Conservation (phyloP, 2,329 filamentous ascomycete genomes). For the Pseudophaeomoniella oleicola region DNA sequence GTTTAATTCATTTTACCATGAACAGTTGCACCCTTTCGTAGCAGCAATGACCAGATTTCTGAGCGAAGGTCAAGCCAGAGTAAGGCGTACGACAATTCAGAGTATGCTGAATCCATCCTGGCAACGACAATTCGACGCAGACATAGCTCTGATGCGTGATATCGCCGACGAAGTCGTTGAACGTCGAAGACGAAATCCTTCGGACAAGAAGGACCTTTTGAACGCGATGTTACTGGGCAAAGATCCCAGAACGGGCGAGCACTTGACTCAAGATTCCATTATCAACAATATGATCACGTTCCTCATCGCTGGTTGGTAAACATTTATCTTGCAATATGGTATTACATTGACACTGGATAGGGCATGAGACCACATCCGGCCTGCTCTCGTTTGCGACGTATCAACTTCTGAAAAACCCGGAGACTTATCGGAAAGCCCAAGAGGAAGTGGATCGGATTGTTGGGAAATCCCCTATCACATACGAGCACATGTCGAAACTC, state of each 20-base stretch:
- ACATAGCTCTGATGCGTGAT: constrained; percentile 9
- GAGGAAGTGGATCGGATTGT: constrained; percentile 54
- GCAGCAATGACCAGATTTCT: constrained; percentile 50
- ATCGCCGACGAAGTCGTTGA: constrained; percentile 35
- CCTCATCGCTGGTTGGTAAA: constrained; percentile 29
- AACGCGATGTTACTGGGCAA: constrained; percentile 42
- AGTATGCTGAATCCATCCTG: constrained; percentile 12
- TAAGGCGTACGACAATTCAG: constrained; percentile 32
- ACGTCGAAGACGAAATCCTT: constrained; percentile 38
- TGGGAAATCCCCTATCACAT: constrained; percentile 33
- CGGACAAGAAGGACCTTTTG: constrained; percentile 43
- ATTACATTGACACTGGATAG: constrained; percentile 14
- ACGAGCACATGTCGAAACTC: constrained; percentile 47
- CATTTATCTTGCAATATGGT: too few relatives aligned
- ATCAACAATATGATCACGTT: constrained; percentile 57
- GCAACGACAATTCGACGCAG: constrained; percentile 6
- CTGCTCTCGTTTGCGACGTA: constrained; percentile 52
- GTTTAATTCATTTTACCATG: constrained; percentile 62
- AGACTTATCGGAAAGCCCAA: constrained; percentile 45
- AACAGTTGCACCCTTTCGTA: constrained; percentile 56
- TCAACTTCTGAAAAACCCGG: constrained; percentile 49
- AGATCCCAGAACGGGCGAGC: constrained; percentile 47
- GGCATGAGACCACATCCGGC: constrained; percentile 58
- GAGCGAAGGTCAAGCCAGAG: constrained; percentile 12
- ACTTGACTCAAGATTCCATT: constrained; percentile 44